A percentile compares a stretch with the other conserved stretches of the same genome.
These are phyloP conservation scores for Sphaceloma murrayae DNA, from an alignment of 2,329 filamentous ascomycete species.

Conservation along the genomic window DNA sequence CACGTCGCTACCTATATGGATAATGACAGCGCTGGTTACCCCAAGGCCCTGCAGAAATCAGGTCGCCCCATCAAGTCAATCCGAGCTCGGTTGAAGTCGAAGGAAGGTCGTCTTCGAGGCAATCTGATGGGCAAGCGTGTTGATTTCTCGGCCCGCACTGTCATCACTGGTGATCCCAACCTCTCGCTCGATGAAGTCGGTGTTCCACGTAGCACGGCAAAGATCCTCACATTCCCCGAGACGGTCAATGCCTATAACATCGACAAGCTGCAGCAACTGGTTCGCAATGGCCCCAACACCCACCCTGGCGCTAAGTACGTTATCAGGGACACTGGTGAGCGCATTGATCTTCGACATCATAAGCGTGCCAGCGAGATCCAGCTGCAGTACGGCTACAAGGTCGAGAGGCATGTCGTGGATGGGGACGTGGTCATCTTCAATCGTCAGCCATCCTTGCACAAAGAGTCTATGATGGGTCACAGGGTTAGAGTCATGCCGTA, in stretches of 20 bases:
- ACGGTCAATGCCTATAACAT: slow-evolving; percentile 98
- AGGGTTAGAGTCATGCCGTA: slow-evolving; percentile 97
- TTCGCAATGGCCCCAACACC: slow-evolving; percentile 87
- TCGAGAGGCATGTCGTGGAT: slow-evolving; percentile 91
- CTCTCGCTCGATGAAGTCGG: slow-evolving; percentile 94
- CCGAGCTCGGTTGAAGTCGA: slow-evolving; percentile 93
- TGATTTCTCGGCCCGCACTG: slow-evolving; percentile 97
- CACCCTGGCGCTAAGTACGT: slow-evolving; percentile 96
- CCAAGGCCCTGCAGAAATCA: slow-evolving; percentile 91
- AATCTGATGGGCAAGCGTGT: slow-evolving; percentile 99
- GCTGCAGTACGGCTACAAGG: slow-evolving; percentile 95
- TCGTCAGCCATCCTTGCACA: slow-evolving; percentile 96
- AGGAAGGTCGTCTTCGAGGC: slow-evolving; percentile 93
- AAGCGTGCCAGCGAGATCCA: slow-evolving; percentile 78
- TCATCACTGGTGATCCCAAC: slow-evolving; percentile 98
- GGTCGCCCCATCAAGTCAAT: slow-evolving; percentile 95
- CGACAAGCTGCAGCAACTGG: slow-evolving; percentile 75
- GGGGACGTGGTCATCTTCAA: slow-evolving; percentile 99
- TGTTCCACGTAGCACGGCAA: slow-evolving; percentile 86
- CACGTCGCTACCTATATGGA: slow-evolving; percentile 99
- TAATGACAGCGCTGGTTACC: slow-evolving; percentile 94
- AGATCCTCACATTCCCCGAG: slow-evolving; percentile 90
- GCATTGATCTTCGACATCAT: slow-evolving; percentile 90
- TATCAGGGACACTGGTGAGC: slow-evolving; percentile 82
- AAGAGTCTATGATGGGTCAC: slow-evolving; percentile 99